Evolutionary conservation across 768 basidiomycete genomes (phyloP).

Genomic region (Lyophyllum decastes): DNA sequence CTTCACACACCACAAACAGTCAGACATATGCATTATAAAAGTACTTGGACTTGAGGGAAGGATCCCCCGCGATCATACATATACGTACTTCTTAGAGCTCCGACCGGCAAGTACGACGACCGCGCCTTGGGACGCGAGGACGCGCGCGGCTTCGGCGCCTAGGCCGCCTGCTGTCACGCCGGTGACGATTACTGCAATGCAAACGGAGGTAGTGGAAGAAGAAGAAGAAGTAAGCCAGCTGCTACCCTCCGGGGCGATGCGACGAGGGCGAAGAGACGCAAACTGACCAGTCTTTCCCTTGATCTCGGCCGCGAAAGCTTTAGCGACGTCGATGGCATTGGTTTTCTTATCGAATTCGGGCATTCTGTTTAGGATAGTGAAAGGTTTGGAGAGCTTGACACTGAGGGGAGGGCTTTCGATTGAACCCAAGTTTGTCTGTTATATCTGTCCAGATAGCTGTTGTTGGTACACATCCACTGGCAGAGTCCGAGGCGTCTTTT

Average conservation of each 20-base stretch:
- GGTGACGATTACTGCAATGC: slow-evolving; percentile 10
- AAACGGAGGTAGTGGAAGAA: too few relatives aligned
- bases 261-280: too few relatives aligned
- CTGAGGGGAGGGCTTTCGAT: too few relatives aligned
- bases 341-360: neutral
- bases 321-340: slow-evolving; percentile 2
- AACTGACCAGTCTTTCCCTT: slow-evolving; percentile 10
- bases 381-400: too few relatives aligned
- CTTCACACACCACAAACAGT: neutral
- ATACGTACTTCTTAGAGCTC: slow-evolving; percentile 2
- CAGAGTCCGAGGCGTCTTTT: too few relatives aligned
- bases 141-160: slow-evolving; percentile 11
- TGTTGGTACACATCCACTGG: too few relatives aligned
- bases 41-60: too few relatives aligned
- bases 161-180: slow-evolving; percentile 9
- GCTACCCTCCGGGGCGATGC: too few relatives aligned
- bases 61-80: neutral
- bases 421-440: too few relatives aligned
- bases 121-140: slow-evolving; percentile 3
- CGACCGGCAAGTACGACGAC: slow-evolving; percentile 10
- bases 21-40: too few relatives aligned
- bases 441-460: too few relatives aligned
- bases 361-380: neutral
- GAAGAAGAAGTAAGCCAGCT: too few relatives aligned
- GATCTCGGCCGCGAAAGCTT: slow-evolving; percentile 4